Evolutionary conservation across 805 yeast genomes (phyloP).

Genomic region (Pichia ethanolica): DNA sequence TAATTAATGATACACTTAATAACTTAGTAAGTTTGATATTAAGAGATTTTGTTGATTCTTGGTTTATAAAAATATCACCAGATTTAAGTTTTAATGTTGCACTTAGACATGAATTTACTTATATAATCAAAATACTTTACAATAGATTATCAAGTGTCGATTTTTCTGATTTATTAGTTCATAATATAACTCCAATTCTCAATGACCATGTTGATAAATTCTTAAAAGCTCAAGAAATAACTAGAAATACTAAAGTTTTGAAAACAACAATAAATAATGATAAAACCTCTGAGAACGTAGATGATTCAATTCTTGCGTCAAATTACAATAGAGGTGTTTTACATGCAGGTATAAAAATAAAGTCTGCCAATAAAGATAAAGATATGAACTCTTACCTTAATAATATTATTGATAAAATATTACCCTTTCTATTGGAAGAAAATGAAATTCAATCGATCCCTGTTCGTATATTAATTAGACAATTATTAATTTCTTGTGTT

Average conservation of each 20-base stretch:
- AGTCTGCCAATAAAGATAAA: constrained; percentile 28
- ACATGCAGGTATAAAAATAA: constrained; percentile 48
- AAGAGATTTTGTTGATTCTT: constrained; percentile 46
- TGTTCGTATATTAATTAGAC: constrained; percentile 46
- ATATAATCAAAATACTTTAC: constrained; percentile 35
- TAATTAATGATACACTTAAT: constrained; percentile 46
- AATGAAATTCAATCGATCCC: constrained; percentile 41
- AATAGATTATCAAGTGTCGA: constrained; percentile 39
- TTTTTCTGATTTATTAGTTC: constrained; percentile 48
- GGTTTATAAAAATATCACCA: constrained; percentile 44
- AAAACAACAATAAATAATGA: constrained; percentile 7
- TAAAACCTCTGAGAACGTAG: constrained; percentile 24
- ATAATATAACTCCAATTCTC: constrained; percentile 53
- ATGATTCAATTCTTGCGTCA: constrained; percentile 34
- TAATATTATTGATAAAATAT: constrained; percentile 30
- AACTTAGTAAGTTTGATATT: constrained; percentile 41
- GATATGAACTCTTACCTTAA: constrained; percentile 47
- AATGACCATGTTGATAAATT: constrained; percentile 56
- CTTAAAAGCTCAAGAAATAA: constrained; percentile 34
- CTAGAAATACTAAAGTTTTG: constrained; percentile 21
- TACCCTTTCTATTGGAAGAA: constrained; percentile 44
- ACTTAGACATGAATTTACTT: constrained; percentile 37
- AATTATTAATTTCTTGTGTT: constrained; percentile 54
- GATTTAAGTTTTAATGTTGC: constrained; percentile 34
- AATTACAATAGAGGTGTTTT: constrained; percentile 44